These are phyloP conservation scores for Aspergillus pseudotamarii DNA, from an alignment of 2,329 filamentous ascomycete species.

Conservation along the genomic window DNA sequence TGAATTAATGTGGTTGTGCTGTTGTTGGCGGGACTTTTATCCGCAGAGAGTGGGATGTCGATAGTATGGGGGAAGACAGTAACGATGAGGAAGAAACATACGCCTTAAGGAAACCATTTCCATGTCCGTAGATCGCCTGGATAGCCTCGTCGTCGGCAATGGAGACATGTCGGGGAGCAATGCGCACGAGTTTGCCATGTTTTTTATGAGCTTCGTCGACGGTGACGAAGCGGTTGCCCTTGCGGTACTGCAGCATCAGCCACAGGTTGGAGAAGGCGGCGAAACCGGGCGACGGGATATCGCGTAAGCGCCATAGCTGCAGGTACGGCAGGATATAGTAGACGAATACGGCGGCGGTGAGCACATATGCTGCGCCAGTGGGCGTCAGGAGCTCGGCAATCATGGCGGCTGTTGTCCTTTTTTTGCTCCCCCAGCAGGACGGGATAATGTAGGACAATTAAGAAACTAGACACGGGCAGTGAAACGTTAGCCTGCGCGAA, in stretches of 20 bases:
- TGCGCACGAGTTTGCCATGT: conserved; percentile 76
- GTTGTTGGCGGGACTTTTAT: not conserved
- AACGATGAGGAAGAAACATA: conserved; percentile 41
- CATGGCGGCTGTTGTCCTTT: conserved; percentile 25
- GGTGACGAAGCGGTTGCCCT: conserved; percentile 64
- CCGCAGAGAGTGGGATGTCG: too few species aligned
- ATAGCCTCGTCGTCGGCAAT: conserved; percentile 81
- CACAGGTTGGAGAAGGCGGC: conserved; percentile 76
- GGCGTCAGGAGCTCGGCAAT: conserved; percentile 26
- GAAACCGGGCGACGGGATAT: conserved; percentile 55
- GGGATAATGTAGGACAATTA: not conserved
- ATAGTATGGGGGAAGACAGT: too few species aligned
- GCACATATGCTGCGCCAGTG: conserved; percentile 37
- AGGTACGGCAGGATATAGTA: conserved; percentile 63
- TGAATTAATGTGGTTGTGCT: too few species aligned
- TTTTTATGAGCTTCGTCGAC: conserved; percentile 76
- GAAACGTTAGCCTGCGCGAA: not conserved
- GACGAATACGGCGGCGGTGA: conserved; percentile 55
- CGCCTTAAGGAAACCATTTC: conserved; percentile 74
- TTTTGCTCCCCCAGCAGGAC: not conserved
- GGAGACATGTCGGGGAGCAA: conserved; percentile 82
- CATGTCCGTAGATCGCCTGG: conserved; percentile 74
- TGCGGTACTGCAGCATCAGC: conserved; percentile 69
- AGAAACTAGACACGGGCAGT: not conserved
- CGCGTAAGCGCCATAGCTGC: conserved; percentile 55